A percentile compares a stretch with the other conserved stretches of the same genome.
phyloP scores from a whole-genome alignment of 495 filamentous ascomycete species.

The Lasiosphaeria hispida region DNA sequence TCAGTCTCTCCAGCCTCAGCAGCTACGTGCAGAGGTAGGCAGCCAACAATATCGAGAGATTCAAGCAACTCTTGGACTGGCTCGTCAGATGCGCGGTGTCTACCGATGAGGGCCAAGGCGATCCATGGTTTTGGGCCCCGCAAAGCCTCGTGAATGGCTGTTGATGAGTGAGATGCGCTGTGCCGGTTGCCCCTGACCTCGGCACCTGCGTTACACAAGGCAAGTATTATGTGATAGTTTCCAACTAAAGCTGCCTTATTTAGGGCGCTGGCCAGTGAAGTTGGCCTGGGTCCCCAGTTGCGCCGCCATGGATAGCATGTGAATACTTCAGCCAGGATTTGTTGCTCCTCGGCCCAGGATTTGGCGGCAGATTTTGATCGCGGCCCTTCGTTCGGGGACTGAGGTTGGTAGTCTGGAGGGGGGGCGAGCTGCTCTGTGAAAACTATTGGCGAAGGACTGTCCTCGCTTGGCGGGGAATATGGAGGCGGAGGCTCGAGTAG shows the following conservation, averaged over 20 bases:
- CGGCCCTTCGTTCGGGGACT: too few relatives aligned
- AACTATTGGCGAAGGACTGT: too few relatives aligned
- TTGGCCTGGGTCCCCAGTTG: conserved; percentile 6
- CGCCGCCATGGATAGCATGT: conserved; percentile 6
- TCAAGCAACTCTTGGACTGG: conserved; percentile 3
- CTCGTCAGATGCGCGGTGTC: neutral
- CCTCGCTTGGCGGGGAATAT: too few relatives aligned
- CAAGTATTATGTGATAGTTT: neutral
- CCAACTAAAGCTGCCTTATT: conserved; percentile 1
- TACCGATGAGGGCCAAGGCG: neutral
- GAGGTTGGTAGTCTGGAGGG: too few relatives aligned
- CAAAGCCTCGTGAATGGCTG: conserved; percentile 10
- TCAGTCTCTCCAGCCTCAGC: conserved; percentile 10
- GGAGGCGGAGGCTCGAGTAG: too few relatives aligned
- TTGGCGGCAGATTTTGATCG: too few relatives aligned
- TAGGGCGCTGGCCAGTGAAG: neutral
- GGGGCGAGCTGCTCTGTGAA: too few relatives aligned
- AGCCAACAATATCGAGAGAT: neutral
- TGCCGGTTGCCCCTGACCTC: conserved; percentile 5
- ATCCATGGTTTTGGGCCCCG: conserved; percentile 9
- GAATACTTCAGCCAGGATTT: neutral
- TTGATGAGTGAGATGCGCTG: neutral
- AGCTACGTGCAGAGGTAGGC: conserved; percentile 14
- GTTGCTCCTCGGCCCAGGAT: neutral
- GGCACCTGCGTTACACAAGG: conserved; percentile 9